Evolutionary conservation across 345 rosid genomes (phyloP).

Genomic region (Camelina hispida): DNA sequence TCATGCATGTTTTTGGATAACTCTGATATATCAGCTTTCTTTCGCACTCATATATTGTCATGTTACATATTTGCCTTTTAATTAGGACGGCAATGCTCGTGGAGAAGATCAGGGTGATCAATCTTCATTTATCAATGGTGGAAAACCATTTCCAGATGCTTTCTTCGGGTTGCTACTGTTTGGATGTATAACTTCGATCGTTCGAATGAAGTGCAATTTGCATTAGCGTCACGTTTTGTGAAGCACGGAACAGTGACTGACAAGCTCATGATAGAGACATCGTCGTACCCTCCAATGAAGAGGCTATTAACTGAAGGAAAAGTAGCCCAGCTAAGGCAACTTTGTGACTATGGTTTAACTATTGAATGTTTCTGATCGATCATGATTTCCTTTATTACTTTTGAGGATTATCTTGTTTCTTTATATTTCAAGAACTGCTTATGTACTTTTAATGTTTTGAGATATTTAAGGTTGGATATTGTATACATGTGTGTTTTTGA

Average conservation of each 20-base stretch:
- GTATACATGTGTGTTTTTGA: no score
- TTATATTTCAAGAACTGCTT: not conserved
- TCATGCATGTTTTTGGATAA: not conserved
- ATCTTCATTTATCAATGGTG: not conserved
- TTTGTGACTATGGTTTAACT: not conserved
- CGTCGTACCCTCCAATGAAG: constrained; percentile 15
- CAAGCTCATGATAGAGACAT: constrained; percentile 24
- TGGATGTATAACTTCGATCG: constrained; percentile 19
- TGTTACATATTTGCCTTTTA: not conserved
- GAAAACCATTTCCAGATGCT: constrained; percentile 3
- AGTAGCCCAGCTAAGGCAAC: constrained; percentile 19
- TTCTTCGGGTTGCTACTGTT: not conserved
- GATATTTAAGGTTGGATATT: constrained; percentile 14
- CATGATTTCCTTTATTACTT: not conserved
- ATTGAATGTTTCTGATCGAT: constrained; percentile 32
- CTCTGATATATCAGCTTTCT: constrained; percentile 4
- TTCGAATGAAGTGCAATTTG: constrained; percentile 13
- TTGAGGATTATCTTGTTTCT: not conserved
- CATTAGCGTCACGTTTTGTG: constrained; percentile 30
- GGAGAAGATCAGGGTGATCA: constrained; percentile 11
- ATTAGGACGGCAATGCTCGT: constrained; percentile 10
- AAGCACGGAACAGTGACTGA: constrained; percentile 1
- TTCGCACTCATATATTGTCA: not conserved
- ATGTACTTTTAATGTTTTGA: no score
- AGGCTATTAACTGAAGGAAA: not conserved